phyloP scores from a whole-genome alignment of 371 early-diverging fungal species.

The Mucor sp. region DNA sequence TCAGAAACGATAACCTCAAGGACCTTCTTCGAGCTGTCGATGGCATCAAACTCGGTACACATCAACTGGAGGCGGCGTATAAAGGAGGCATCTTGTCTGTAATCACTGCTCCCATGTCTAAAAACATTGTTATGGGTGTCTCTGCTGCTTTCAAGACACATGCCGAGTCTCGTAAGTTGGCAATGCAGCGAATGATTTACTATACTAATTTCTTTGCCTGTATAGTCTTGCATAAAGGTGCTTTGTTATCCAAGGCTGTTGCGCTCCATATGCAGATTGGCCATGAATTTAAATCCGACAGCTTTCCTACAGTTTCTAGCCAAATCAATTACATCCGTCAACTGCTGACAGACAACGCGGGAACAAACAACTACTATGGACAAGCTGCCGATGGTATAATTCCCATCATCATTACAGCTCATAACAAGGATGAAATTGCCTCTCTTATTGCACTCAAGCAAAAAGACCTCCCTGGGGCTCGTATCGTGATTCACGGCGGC shows the following conservation, averaged over 20 bases:
- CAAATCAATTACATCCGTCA: slow-evolving; percentile 69
- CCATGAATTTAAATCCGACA: slow-evolving; percentile 42
- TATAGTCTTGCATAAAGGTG: slow-evolving; percentile 15
- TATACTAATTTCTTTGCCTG: background rate
- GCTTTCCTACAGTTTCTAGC: slow-evolving; percentile 61
- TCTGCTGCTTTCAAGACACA: slow-evolving; percentile 56
- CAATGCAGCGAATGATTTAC: background rate
- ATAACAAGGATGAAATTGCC: slow-evolving; percentile 76
- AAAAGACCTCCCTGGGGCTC: slow-evolving; percentile 33
- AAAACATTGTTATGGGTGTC: slow-evolving; percentile 47
- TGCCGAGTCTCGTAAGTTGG: slow-evolving; percentile 34
- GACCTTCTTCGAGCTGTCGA: slow-evolving; percentile 49
- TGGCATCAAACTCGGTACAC: slow-evolving; percentile 56
- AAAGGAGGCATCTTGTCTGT: slow-evolving; percentile 58
- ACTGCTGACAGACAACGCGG: slow-evolving; percentile 32
- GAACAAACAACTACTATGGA: slow-evolving; percentile 29
- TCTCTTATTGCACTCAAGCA: slow-evolving; percentile 63
- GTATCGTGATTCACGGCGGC: slow-evolving; percentile 62
- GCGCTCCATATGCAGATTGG: slow-evolving; percentile 69
- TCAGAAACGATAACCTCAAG: slow-evolving; percentile 21
- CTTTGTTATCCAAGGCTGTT: slow-evolving; percentile 44
- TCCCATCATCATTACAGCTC: slow-evolving; percentile 60
- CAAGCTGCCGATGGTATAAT: slow-evolving; percentile 63
- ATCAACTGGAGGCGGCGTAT: slow-evolving; percentile 57
- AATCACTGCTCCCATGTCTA: slow-evolving; percentile 48